Evolutionary conservation across 768 basidiomycete species (phyloP), one percentile per base, ranked within the genome.

Genomic region (Coprinellus micaceus): DNA sequence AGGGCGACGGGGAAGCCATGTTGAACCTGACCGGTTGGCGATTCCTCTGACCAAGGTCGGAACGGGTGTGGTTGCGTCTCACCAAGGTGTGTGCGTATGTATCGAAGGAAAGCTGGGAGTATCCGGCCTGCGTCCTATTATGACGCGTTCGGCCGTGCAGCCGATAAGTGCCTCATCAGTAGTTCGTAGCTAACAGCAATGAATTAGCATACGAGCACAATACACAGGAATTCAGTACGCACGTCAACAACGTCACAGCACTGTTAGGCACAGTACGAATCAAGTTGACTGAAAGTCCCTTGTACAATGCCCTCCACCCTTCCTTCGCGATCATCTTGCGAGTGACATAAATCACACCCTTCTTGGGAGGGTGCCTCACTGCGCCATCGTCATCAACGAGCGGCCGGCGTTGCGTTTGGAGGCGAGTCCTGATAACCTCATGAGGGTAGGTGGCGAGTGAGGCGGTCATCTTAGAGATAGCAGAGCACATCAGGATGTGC

Each of bases 361-460:
- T 76, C 56, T 76, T 74, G 4, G 77, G 74, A 57, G 83, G 79
- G 29, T 71, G 65, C 64, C 77, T 82, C 64, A 85, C 63, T 82
- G 85, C 82, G 24, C 83, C 82, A 52, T 84, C 82, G 60, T 80
- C 80, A 61, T 80, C 80, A 43, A 80, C 76, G 47, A 89, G 75
- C 44, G 84, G 87, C 51, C 83, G 82, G 56, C 82, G 79, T 63
- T 87, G 84, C 3, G 96, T 95, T 71, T 99, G 97, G 47, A 98
- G 73, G 4, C 96, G 84, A n/a, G 97, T 98, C n/a, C 97, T 89
- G 33, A 99, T 81, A 43, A 99, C 97, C 71, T 99, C 97, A 72
- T 99, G 97, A 1, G 97, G 97, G 69, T 99, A 99, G 30, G 97
- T 98, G 36, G 88, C 90, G 19, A 98, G 75, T 17, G 94, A 94